Conservation (phyloP, 2,329 filamentous ascomycete genomes). For the Volutella citrinella region DNA sequence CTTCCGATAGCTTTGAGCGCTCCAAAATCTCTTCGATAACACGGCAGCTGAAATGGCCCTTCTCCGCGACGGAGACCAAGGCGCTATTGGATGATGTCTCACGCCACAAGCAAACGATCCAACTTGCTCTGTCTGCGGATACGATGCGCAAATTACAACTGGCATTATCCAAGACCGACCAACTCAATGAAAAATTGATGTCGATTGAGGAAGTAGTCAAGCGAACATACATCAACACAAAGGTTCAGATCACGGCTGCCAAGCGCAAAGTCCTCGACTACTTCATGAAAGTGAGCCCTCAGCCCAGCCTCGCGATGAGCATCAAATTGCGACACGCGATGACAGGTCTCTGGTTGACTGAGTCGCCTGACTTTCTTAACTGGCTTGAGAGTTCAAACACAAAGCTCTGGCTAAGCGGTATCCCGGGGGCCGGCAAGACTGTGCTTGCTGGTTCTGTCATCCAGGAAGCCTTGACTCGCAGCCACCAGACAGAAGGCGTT, state of each 20-base stretch:
- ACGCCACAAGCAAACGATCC: slow-evolving; percentile 11
- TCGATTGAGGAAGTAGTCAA: background rate
- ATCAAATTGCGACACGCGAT: slow-evolving; percentile 8
- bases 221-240: slow-evolving; percentile 10
- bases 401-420: slow-evolving; percentile 11
- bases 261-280: background rate
- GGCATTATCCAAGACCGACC: background rate
- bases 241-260: background rate
- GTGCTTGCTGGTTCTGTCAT: slow-evolving; percentile 5
- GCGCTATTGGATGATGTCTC: slow-evolving; percentile 9
- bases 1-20: background rate
- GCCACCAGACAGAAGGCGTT: background rate
- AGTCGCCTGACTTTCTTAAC: background rate
- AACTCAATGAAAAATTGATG: background rate
- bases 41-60: slow-evolving; percentile 14
- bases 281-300: slow-evolving; percentile 7
- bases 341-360: slow-evolving; percentile 8
- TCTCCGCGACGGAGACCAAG: slow-evolving; percentile 7
- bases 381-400: slow-evolving; percentile 8
- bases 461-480: slow-evolving; percentile 2
- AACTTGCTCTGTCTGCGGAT: slow-evolving; percentile 7
- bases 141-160: slow-evolving; percentile 7
- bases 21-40: background rate
- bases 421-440: slow-evolving; percentile 12
- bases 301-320: background rate